Conservation (phyloP, 2,329 filamentous ascomycete species). For the Paraphaeosphaeria sporulosa region DNA sequence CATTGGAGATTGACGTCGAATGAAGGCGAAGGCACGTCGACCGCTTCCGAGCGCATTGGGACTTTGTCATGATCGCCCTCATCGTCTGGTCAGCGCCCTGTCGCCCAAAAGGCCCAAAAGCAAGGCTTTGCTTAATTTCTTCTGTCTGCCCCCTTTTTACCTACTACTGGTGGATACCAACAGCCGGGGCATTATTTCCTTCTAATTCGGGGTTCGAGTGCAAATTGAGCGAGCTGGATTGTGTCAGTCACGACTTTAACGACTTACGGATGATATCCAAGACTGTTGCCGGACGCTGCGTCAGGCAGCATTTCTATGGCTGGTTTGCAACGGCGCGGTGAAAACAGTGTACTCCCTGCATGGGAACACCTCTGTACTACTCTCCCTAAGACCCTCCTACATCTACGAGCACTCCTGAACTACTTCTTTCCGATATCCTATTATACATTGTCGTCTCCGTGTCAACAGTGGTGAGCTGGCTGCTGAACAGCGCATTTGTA, state of each 20-base stretch:
- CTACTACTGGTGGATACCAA: slow-evolving; percentile 42
- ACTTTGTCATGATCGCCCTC: slow-evolving; percentile 12
- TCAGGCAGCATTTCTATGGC: slow-evolving; percentile 39
- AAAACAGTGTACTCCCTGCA: slow-evolving; percentile 11
- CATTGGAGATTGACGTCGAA: slow-evolving; percentile 9
- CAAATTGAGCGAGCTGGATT: slow-evolving; percentile 46
- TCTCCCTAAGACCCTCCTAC: slow-evolving; percentile 15
- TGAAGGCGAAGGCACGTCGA: slow-evolving; percentile 13
- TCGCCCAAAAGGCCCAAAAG: slow-evolving; percentile 34
- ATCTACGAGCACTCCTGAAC: slow-evolving; percentile 8
- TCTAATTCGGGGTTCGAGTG: slow-evolving; percentile 39
- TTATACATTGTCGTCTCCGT: neutral
- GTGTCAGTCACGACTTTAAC: slow-evolving; percentile 50
- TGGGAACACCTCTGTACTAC: slow-evolving; percentile 17
- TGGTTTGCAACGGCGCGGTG: slow-evolving; percentile 15
- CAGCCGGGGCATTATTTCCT: slow-evolving; percentile 40
- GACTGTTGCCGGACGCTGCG: slow-evolving; percentile 36
- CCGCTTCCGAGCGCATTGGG: slow-evolving; percentile 12
- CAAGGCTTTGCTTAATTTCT: slow-evolving; percentile 41
- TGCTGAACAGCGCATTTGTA: neutral
- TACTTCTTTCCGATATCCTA: slow-evolving; percentile 2
- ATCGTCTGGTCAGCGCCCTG: slow-evolving; percentile 14
- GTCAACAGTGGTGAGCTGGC: neutral
- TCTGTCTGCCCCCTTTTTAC: slow-evolving; percentile 28
- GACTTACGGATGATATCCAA: slow-evolving; percentile 53